Percentiles rank a stretch among this genome's conserved stretches.
These are phyloP conservation scores for Cyberlindnera mrakii DNA, from an alignment of 805 yeast genomes.

Conservation along the genomic window DNA sequence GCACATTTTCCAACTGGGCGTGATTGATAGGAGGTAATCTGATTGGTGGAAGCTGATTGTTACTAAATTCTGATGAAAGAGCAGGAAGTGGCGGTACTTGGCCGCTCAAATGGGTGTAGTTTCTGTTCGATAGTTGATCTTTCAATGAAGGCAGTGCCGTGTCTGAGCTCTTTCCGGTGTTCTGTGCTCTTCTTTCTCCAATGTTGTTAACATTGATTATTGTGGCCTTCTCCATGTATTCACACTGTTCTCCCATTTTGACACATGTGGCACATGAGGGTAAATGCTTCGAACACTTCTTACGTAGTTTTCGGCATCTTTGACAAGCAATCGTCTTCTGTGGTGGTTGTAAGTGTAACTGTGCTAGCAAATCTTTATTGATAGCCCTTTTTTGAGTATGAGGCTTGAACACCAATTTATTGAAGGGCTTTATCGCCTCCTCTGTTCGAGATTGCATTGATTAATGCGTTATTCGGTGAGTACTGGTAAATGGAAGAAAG, in stretches of 20 bases:
- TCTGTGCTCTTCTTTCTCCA: no score
- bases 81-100: background rate
- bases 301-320: constrained; percentile 28
- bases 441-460: background rate
- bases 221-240: constrained; percentile 18
- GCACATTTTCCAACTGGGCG: constrained; percentile 2
- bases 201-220: no score
- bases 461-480: no score
- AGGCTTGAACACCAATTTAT: constrained; percentile 11
- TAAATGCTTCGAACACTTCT: constrained; percentile 45
- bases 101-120: constrained; percentile 1
- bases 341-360: constrained; percentile 6
- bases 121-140: constrained; percentile 1
- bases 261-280: constrained; percentile 46
- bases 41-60: constrained; percentile 5
- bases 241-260: constrained; percentile 32
- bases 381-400: constrained; percentile 12
- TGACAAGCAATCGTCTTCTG: constrained; percentile 22
- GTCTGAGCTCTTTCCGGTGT: no score
- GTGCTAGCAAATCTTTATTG: constrained; percentile 4
- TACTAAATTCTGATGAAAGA: background rate
- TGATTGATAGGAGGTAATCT: constrained; percentile 12
- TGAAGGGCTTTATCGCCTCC: background rate
- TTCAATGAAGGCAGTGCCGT: constrained; percentile 5
- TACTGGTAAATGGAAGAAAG: background rate